These are phyloP conservation scores for Streptanthus diversifolius DNA, from an alignment of 345 rosid genomes.

Conservation along the genomic window DNA sequence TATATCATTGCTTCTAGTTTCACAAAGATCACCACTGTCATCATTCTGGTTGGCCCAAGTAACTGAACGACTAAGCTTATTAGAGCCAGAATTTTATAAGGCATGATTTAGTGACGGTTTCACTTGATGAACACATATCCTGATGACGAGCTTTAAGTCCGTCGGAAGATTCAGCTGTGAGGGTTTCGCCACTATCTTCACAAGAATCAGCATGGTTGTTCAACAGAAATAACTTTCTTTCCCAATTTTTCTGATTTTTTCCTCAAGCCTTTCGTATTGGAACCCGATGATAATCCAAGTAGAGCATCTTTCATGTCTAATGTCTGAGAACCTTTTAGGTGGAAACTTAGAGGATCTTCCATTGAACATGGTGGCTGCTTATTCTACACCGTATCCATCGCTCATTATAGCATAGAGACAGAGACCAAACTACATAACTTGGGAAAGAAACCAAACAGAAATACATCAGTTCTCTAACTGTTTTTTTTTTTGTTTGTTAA, in stretches of 20 bases:
- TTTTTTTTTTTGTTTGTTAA: too few species aligned
- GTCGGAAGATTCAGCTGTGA: conserved; percentile 16
- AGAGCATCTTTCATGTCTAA: background rate
- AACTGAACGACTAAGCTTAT: conserved; percentile 53
- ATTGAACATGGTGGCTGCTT: conserved; percentile 21
- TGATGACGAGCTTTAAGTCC: conserved; percentile 22
- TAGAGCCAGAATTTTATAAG: conserved; percentile 56
- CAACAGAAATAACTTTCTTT: conserved; percentile 26
- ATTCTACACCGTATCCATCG: conserved; percentile 38
- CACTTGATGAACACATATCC: conserved; percentile 36
- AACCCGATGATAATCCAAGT: conserved; percentile 36
- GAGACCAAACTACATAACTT: background rate
- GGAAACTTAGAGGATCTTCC: conserved; percentile 9
- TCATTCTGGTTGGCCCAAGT: conserved; percentile 87
- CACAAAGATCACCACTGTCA: conserved; percentile 45
- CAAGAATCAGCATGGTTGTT: conserved; percentile 20
- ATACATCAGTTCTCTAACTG: too few species aligned
- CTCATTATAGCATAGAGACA: conserved; percentile 37
- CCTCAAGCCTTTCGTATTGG: conserved; percentile 22
- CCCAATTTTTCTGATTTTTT: conserved; percentile 29
- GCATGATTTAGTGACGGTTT: conserved; percentile 49
- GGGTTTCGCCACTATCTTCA: conserved; percentile 36
- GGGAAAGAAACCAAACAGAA: background rate
- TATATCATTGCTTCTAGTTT: conserved; percentile 42
- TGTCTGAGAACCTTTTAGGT: conserved; percentile 1